Evolutionary conservation across 2,329 filamentous ascomycete genomes (phyloP), one percentile per base, ranked within the genome.

Genomic region (Trichophyton benhamiae): DNA sequence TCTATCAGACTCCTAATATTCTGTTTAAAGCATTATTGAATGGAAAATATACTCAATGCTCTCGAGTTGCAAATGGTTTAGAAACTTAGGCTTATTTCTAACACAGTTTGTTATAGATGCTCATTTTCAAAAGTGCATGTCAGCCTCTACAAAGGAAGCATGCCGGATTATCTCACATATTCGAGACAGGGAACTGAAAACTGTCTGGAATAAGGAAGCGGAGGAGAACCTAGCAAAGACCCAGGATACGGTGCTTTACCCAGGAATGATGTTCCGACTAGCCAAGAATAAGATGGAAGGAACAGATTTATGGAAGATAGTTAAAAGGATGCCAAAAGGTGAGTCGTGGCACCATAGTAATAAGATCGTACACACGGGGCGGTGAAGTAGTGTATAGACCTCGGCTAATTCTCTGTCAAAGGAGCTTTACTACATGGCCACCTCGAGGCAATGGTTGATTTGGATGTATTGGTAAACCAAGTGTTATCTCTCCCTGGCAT

Each of bases 201-300:
- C 84, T 3, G 77, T 92, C 61, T 96, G 91, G 91, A 90, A 86
- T 8, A 79, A 83, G 36, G 82, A 84, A 57, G 83, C 87, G 58
- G 88, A 92, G 68, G 85, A 91, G 69, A 80, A 80, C 52, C 77
- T 90, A 2, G 85, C 86, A 2, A 76, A 83, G 61, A 77, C 76
- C 22, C 46, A 60, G 48, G 79, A 84, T 67, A 81, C 83, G 63
- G 83, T 84, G 66, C 77, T 92, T 59, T 89, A 87, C 70, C 89
- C 90, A 0, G 91, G 91, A 9, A 95, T 95, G 87, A 94, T 95
- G 88, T 96, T 96, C 75, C 86, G 83, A 41, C 80, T 92, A 44
- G 90, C 89, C 67, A 92, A 90, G 73, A 83, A 86, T 22, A 83
- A 84, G 42, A 94, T 96, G 84, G 89, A 95, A 74, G 80, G 80